Conservation (phyloP, 257 asterid species). For the Avicennia marina region DNA sequence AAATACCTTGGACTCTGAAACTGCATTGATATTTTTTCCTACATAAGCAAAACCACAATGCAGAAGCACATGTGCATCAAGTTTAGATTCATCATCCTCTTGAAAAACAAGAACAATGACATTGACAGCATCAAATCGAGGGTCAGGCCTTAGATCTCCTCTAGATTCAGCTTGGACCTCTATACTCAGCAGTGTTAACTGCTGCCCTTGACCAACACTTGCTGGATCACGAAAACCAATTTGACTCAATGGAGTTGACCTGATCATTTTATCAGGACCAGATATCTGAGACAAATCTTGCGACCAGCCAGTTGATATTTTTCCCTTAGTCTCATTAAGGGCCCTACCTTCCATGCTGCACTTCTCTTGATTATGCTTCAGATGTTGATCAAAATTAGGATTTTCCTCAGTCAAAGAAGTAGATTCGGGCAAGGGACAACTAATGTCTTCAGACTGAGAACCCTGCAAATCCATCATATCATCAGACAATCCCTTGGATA, state of each 20-base stretch:
- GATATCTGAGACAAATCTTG: conserved; percentile 80
- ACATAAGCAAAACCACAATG: conserved; percentile 35
- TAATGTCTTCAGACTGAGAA: conserved; percentile 39
- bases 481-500: conserved; percentile 25
- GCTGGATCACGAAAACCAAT: conserved; percentile 89
- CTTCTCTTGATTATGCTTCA: conserved; percentile 27
- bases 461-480: conserved; percentile 39
- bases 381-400: conserved; percentile 20
- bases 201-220: conserved; percentile 84
- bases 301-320: conserved; percentile 34
- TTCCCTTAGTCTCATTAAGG: conserved; percentile 23
- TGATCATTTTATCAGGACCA: conserved; percentile 65
- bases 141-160: conserved; percentile 91
- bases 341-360: conserved; percentile 25
- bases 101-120: conserved; percentile 66
- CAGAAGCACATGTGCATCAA: conserved; percentile 56
- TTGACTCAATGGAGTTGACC: conserved; percentile 86
- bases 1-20: conserved; percentile 45
- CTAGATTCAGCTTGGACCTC: conserved; percentile 90
- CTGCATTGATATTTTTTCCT: conserved; percentile 56
- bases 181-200: conserved; percentile 73
- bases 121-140: conserved; percentile 86
- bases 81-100: conserved; percentile 54
- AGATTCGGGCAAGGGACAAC: conserved; percentile 31
- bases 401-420: conserved; percentile 22